Percentiles rank a stretch among this genome's conserved stretches.
phyloP scores from a whole-genome alignment of 2,329 filamentous ascomycete genomes.

The Cryoendolithus antarcticus region DNA sequence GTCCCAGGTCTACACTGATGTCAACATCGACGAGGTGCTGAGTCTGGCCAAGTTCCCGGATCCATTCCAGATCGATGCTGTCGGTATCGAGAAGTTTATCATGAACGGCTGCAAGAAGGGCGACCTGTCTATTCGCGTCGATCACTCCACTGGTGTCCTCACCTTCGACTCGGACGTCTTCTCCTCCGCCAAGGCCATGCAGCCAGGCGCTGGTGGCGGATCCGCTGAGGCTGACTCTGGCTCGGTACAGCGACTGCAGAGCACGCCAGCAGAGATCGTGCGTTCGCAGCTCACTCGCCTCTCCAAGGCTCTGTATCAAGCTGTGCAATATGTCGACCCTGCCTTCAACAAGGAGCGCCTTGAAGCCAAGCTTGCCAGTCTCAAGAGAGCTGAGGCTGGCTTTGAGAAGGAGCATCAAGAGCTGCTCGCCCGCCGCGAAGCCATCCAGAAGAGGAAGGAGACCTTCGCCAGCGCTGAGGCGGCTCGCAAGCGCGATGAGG shows the following conservation, averaged over 20 bases:
- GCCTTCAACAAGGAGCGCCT: slow-evolving; percentile 71
- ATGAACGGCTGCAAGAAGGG: slow-evolving; percentile 99
- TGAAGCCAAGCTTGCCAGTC: slow-evolving; percentile 66
- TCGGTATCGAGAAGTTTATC: slow-evolving; percentile 98
- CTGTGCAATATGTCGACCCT: slow-evolving; percentile 91
- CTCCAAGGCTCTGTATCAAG: slow-evolving; percentile 80
- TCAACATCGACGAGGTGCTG: slow-evolving; percentile 87
- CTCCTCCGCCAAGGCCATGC: slow-evolving; percentile 85
- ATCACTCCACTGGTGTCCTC: slow-evolving; percentile 86
- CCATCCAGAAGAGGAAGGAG: slow-evolving; percentile 96
- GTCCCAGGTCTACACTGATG: slow-evolving; percentile 96
- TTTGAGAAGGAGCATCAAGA: slow-evolving; percentile 86
- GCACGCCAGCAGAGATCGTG: slow-evolving; percentile 94
- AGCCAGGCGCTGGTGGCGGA: slow-evolving; percentile 70
- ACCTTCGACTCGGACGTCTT: slow-evolving; percentile 98
- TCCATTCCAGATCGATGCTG: slow-evolving; percentile 81
- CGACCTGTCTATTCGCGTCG: slow-evolving; percentile 87
- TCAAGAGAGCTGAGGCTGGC: slow-evolving; percentile 71
- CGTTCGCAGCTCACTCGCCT: slow-evolving; percentile 87
- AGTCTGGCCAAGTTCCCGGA: slow-evolving; percentile 91
- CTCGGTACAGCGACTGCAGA: slow-evolving; percentile 88
- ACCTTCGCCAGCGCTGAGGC: slow-evolving; percentile 81
- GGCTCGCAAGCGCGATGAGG: slow-evolving; percentile 83
- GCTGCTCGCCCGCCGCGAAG: slow-evolving; percentile 69
- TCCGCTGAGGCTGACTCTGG: slow-evolving; percentile 77